Evolutionary conservation across 2,329 filamentous ascomycete species (phyloP).

Genomic region (Beauveria brongniartii): DNA sequence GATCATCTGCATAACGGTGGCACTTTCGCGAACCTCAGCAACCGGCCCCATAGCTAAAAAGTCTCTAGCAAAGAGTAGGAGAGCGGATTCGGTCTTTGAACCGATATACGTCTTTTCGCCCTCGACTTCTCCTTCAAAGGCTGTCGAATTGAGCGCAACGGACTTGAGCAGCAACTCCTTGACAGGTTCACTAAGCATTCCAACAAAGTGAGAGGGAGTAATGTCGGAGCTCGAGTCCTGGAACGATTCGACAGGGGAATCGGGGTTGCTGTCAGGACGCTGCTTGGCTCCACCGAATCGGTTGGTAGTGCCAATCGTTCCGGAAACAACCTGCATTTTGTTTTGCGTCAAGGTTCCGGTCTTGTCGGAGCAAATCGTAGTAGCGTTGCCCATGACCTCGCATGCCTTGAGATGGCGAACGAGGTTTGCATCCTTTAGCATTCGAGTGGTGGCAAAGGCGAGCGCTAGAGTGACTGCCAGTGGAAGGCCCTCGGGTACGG

Average conservation of each 20-base stretch:
- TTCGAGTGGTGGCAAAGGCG: slow-evolving; percentile 68
- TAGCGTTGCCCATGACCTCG: slow-evolving; percentile 75
- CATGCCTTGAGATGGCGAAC: slow-evolving; percentile 70
- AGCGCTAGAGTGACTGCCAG: slow-evolving; percentile 70
- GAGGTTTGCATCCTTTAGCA: slow-evolving; percentile 71
- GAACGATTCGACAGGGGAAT: slow-evolving; percentile 14
- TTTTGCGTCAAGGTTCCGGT: slow-evolving; percentile 61
- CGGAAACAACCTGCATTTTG: slow-evolving; percentile 60
- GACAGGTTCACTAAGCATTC: slow-evolving; percentile 36
- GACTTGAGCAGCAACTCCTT: slow-evolving; percentile 51
- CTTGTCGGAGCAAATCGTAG: slow-evolving; percentile 62
- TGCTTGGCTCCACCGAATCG: slow-evolving; percentile 40
- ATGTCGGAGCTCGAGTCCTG: slow-evolving; percentile 29
- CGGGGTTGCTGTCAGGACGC: slow-evolving; percentile 17
- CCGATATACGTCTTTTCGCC: slow-evolving; percentile 61
- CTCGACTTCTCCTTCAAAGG: slow-evolving; percentile 67
- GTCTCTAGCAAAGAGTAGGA: slow-evolving; percentile 61
- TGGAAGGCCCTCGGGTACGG: slow-evolving; percentile 69
- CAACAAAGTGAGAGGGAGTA: slow-evolving; percentile 37
- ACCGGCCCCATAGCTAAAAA: slow-evolving; percentile 60
- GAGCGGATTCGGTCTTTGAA: slow-evolving; percentile 69
- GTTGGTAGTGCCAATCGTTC: slow-evolving; percentile 46
- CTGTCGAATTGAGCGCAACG: slow-evolving; percentile 61
- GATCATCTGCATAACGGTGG: slow-evolving; percentile 55
- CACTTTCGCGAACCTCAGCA: slow-evolving; percentile 53